Base-by-base conservation (phyloP, 371 early-diverging fungal species). In the Capillidium rhysosporum region DNA sequence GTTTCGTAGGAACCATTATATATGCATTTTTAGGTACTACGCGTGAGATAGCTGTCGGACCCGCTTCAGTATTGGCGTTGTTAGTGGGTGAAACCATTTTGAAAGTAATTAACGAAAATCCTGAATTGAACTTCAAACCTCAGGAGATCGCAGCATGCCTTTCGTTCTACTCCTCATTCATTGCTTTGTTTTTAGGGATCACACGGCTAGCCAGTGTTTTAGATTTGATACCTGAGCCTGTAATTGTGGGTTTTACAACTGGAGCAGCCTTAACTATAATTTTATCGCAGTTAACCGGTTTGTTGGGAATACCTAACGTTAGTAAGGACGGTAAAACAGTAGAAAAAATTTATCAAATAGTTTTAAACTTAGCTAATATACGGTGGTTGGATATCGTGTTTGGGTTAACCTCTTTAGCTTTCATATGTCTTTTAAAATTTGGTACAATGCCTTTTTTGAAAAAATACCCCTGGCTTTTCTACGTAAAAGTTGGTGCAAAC, bases 1-100 rank as follows among this genome's bases (percentile, higher is more conserved):
- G 82, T 48, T 80, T 89, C 59, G 64, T 84, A 28, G 87, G 90
- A 26, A 69, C 75, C 12, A 63, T 82, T 21, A 47, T 86, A 18
- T 89, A 91, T 63, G 71, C 74, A 46, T 62, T 86, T 52, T 75
- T 89, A 59, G 88, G 84, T 10, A 88, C 91, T 0, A 77, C 84
- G 26, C 83, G 85, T 62, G 89, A 87, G 56, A 72, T 85, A 40
- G 83, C 86, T 14, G 80, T 89, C 44, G 89, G 92, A 18, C 78
- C 89, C 0, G 85, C 88, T 5, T 87, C 92, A 20, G 89, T 92
- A 38, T 71, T 81, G 45, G 84, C 87, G 10, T 69, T 83, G 29
- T 56, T 86, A 18, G 63, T 77, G 31, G 78, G 80, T 10, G 75
- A 82, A 49, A 69, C 79, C 14, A 61, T 80, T 31, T 63, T 68